These are phyloP conservation scores for Thymus quinquecostatus DNA, from an alignment of 257 asterid species.

Conservation along the genomic window DNA sequence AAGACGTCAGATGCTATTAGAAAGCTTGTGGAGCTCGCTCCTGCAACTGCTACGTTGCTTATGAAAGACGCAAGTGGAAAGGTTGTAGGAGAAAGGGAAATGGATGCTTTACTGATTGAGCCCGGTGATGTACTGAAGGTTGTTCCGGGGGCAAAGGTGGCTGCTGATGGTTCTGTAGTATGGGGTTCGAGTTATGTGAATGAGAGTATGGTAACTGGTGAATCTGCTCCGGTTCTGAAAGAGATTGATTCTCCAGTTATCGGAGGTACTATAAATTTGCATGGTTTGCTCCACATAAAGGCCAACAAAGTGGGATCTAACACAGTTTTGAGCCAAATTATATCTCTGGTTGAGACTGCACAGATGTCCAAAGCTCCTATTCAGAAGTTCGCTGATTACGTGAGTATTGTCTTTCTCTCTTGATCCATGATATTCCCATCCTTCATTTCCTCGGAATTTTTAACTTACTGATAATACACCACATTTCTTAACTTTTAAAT, in stretches of 20 bases:
- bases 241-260: conserved; percentile 65
- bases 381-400: conserved; percentile 91
- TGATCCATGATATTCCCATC: conserved; percentile 4
- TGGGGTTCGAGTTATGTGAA: conserved; percentile 95
- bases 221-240: conserved; percentile 73
- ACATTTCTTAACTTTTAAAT: not conserved
- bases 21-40: conserved; percentile 89
- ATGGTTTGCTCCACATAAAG: conserved; percentile 79
- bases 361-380: conserved; percentile 99
- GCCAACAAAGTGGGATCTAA: conserved; percentile 86
- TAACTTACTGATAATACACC: not conserved
- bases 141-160: conserved; percentile 85
- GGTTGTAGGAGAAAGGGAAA: conserved; percentile 75
- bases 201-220: conserved; percentile 98
- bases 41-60: conserved; percentile 81
- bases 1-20: conserved; percentile 95
- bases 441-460: not conserved
- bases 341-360: conserved; percentile 92
- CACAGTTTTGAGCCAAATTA: conserved; percentile 92
- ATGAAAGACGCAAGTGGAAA: conserved; percentile 77
- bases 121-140: conserved; percentile 88
- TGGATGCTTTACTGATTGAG: conserved; percentile 83
- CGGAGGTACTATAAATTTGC: conserved; percentile 92
- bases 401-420: conserved; percentile 48
- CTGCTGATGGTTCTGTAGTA: conserved; percentile 84